Percentiles rank a stretch among this genome's conserved stretches.
These are phyloP conservation scores for Sarcodon aspratus DNA, from an alignment of 768 basidiomycete species.

Conservation along the genomic window DNA sequence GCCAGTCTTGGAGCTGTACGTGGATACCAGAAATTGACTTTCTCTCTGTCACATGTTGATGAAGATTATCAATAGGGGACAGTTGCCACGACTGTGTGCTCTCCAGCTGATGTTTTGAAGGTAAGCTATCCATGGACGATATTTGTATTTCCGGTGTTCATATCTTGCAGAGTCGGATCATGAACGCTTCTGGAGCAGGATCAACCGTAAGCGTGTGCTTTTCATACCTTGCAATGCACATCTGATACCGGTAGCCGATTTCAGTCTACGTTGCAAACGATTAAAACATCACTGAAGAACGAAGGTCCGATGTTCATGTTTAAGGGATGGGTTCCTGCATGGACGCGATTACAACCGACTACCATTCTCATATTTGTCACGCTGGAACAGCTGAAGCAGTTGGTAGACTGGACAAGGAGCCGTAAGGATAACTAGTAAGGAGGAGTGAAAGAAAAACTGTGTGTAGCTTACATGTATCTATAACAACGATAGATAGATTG, in stretches of 20 bases:
- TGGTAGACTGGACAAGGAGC: constrained; percentile 42
- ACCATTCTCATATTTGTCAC: constrained; percentile 84
- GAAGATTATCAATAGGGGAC: constrained; percentile 42
- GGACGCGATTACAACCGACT: constrained; percentile 77
- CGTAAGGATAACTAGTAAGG: too few species aligned
- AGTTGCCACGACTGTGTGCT: constrained; percentile 82
- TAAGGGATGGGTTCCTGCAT: constrained; percentile 86
- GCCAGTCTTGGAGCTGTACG: constrained; percentile 80
- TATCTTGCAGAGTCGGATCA: constrained; percentile 55
- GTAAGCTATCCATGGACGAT: constrained; percentile 14
- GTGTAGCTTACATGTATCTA: neutral
- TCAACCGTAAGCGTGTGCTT: constrained; percentile 38
- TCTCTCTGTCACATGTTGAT: neutral
- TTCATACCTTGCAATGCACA: neutral
- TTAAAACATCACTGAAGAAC: constrained; percentile 50
- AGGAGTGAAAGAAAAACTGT: neutral
- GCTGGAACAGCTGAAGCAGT: constrained; percentile 69
- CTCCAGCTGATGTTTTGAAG: constrained; percentile 82
- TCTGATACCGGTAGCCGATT: constrained; percentile 3
- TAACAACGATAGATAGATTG: too few species aligned
- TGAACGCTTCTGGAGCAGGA: constrained; percentile 81
- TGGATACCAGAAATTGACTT: constrained; percentile 3
- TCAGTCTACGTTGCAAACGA: constrained; percentile 62
- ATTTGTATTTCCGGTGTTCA: neutral
- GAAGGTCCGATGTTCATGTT: constrained; percentile 89